A percentile compares a stretch with the other conserved stretches of the same genome.
These are phyloP conservation scores for Aspergillus sojae DNA, from an alignment of 2,329 filamentous ascomycete genomes.

Conservation along the genomic window DNA sequence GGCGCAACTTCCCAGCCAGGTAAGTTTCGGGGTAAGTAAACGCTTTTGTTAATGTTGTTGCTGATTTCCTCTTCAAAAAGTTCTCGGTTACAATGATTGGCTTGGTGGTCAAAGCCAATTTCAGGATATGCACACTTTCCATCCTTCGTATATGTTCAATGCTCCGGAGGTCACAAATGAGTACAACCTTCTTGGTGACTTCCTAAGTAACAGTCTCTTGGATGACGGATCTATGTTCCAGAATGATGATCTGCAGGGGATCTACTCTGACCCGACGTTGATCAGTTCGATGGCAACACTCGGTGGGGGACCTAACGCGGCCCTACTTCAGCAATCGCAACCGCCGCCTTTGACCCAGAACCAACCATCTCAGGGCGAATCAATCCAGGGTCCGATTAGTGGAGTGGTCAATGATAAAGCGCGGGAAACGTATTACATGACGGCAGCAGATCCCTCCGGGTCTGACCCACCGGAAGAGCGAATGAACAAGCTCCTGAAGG, in stretches of 20 bases:
- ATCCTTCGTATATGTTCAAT: conserved; percentile 93
- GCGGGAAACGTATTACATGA: conserved; percentile 88
- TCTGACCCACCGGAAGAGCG: conserved; percentile 86
- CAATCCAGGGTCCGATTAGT: conserved; percentile 64
- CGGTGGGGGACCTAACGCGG: conserved; percentile 30
- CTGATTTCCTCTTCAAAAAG: conserved; percentile 50
- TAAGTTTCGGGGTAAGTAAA: conserved; percentile 53
- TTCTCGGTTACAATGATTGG: conserved; percentile 83
- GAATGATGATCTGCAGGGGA: conserved; percentile 64
- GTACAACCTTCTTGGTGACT: conserved; percentile 95
- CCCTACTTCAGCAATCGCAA: conserved; percentile 40
- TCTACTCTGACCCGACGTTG: conserved; percentile 62
- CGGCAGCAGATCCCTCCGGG: conserved; percentile 90
- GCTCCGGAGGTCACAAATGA: conserved; percentile 94
- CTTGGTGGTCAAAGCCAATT: conserved; percentile 77
- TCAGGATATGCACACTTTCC: conserved; percentile 91
- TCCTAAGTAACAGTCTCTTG: conserved; percentile 86
- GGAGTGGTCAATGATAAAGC: conserved; percentile 67
- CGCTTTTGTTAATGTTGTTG: conserved; percentile 15
- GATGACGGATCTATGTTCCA: conserved; percentile 76
- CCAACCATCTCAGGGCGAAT: conserved; percentile 46
- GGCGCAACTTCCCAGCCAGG: conserved; percentile 71
- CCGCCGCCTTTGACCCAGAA: conserved; percentile 34
- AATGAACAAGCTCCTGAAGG: conserved; percentile 90
- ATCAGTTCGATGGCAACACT: conserved; percentile 47